These are phyloP conservation scores for Ensete ventricosum DNA, from an alignment of 176 grass and related monocot species.

Conservation along the genomic window DNA sequence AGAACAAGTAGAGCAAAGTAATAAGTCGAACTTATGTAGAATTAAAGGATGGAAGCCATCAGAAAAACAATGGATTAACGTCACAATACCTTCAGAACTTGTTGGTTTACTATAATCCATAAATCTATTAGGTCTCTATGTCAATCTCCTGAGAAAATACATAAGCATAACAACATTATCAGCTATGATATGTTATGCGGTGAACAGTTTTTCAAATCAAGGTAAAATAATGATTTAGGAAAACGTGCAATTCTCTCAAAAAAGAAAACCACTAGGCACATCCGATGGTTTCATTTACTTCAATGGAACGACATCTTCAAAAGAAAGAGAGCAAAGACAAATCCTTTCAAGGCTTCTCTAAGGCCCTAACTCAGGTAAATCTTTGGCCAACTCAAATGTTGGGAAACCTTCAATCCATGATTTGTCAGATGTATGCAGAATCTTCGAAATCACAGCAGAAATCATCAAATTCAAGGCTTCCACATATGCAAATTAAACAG, in stretches of 20 bases:
- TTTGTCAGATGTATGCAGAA: neutral
- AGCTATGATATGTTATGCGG: neutral
- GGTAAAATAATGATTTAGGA: neutral
- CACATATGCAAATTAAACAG: too few relatives aligned
- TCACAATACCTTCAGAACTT: neutral
- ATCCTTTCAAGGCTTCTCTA: too few relatives aligned
- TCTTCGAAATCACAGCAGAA: too few relatives aligned
- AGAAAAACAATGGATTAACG: neutral
- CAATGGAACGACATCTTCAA: too few relatives aligned
- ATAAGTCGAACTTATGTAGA: neutral
- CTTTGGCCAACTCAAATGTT: neutral
- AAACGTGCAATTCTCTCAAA: too few relatives aligned
- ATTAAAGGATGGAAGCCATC: neutral
- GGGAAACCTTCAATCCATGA: neutral
- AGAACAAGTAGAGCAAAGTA: neutral
- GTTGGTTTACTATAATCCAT: neutral
- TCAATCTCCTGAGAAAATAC: neutral
- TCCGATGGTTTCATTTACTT: too few relatives aligned
- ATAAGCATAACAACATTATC: neutral
- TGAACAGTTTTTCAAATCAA: neutral
- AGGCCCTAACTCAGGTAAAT: too few relatives aligned
- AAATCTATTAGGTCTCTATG: neutral
- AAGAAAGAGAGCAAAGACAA: too few relatives aligned
- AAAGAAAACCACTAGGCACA: too few relatives aligned
- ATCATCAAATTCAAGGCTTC: too few relatives aligned